Percentiles rank a stretch among this genome's conserved stretches.
phyloP scores from a whole-genome alignment of 352 stramenopile species.

The Pythium phragmitis region DNA sequence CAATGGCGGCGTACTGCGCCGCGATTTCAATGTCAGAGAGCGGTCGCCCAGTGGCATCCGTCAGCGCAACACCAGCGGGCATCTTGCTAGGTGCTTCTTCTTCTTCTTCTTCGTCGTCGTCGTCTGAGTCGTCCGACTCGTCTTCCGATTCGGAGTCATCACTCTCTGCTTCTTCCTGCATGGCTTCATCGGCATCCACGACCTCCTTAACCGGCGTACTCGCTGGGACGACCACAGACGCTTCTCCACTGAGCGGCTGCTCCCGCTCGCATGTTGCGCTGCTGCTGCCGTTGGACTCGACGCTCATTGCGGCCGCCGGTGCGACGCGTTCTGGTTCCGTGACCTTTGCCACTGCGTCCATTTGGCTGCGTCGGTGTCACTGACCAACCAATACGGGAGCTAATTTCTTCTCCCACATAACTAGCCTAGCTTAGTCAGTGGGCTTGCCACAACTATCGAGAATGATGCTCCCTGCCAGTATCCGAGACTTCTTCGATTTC shows the following conservation, averaged over 20 bases:
- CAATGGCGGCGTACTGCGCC: slow-evolving; percentile 33
- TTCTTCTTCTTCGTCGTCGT: slow-evolving; percentile 9
- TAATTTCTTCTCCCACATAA: not conserved
- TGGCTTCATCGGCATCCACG: slow-evolving; percentile 5
- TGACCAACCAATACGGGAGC: slow-evolving; percentile 7
- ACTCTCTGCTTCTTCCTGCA: slow-evolving; percentile 1
- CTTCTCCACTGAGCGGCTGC: not conserved
- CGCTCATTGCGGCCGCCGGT: not conserved
- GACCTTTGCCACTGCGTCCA: slow-evolving; percentile 6
- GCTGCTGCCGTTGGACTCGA: slow-evolving; percentile 2
- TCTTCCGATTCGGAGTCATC: slow-evolving; percentile 5
- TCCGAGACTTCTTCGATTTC: not conserved
- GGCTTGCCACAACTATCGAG: no score
- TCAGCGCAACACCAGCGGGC: slow-evolving; percentile 5
- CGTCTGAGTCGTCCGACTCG: slow-evolving; percentile 5
- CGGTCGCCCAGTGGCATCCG: slow-evolving; percentile 14
- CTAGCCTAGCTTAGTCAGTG: not conserved
- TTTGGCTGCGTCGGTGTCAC: not conserved
- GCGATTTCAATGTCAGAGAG: slow-evolving; percentile 35
- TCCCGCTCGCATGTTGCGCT: not conserved
- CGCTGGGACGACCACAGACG: not conserved
- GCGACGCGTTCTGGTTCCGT: not conserved
- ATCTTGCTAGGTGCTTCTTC: not conserved
- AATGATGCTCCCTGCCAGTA: not conserved
- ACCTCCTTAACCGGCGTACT: not conserved